Evolutionary conservation across 2,329 filamentous ascomycete species (phyloP), one percentile per base, ranked within the genome.

Genomic region (Penicillium sp.): DNA sequence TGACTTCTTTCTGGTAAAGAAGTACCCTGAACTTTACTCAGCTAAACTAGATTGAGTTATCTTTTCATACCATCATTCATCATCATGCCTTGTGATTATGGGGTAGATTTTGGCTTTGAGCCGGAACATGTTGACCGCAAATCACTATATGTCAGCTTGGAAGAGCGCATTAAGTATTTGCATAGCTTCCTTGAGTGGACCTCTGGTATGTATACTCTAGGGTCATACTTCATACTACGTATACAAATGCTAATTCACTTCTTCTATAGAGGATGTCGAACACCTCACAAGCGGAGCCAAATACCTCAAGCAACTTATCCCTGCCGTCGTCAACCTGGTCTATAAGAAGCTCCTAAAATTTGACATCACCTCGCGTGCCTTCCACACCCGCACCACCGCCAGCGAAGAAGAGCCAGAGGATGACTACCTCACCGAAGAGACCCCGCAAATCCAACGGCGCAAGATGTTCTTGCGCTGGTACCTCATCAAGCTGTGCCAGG

Each of bases 401-500:
- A 87, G 86, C 60, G 87, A 90, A 63, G 87, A 86, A 3, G 59
- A 64, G 0, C 85, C 87, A 3, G 80, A 89, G 14, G 87, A 90
- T 58, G 81, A 84, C 5, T 79, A 79, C 49, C 82, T 86, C 19
- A 80, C 81, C 64, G 89, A 92, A 69, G 81, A 89, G 61, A 88
- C 87, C 61, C 88, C 89, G 1, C 88, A 91, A 72, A 91, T 93
- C 62, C 74, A 87, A 64, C 84, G 91, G 68, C 83, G 90, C 60
- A 93, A 93, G 78, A 87, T 89, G 80, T 92, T 93, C 68, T 73
- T 84, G 51, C 79, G 88, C n/a, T 90, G 88, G 52, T 93, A 93
- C 64, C 78, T 93, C 31, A 85, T 82, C 58, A 89, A 87, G 72
- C 77, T 93, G 37, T 91, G 90, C 72, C 87, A 86, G 5, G 90